Evolutionary conservation across 192 early-diverging fungal genomes (phyloP), one percentile per base, ranked within the genome.

Genomic region (Chytriomyces sp.): DNA sequence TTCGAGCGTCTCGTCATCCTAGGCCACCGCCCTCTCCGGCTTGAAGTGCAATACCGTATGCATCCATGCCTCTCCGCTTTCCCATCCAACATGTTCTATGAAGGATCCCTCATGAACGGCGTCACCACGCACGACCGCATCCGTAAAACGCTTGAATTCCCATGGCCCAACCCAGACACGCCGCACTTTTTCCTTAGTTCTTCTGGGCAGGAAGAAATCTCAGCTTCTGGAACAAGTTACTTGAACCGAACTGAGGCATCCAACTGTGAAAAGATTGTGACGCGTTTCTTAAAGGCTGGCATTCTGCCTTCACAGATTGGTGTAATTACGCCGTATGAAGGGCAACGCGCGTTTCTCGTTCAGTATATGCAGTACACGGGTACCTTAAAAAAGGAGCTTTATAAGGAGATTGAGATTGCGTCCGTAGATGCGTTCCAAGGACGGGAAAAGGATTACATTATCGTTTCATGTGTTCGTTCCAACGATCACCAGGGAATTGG

Each of bases 1-100:
- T 99, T 99, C 82, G 98, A 99, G 84, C 90, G 98, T 24, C 86
- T 98, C 45, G 92, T 99, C 28, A 91, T 96, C 67, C 86, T 98
- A 20, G 95, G 95, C 20, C 86, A 96, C 43, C 89, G 96, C 6
- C 98, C 98, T 18, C 94, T 98, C 72, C 92, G 97, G 23, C 89
- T 99, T 18, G 94, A 98, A 67, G 96, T 99, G 5, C 98, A 99
- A 82, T 99, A 99, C 77, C 95, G 98, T 78, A 98, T 98, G 98
- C 98, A 99, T 75, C 98, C 98, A 45, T 96, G 96, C 76, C 83
- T 99, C 28, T 98, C 98, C 10, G 97, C 96, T 84, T 99, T 98
- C 78, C 96, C 98, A 2, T 96, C 94, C 77, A 99, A 99, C 81
- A 96, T 97, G 93, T 98, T 99, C 77, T 99, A 99, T 79, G 98